A percentile compares a stretch with the other conserved stretches of the same genome.
phyloP scores from a whole-genome alignment of 192 early-diverging fungal genomes.

The Lobosporangium transversale region DNA sequence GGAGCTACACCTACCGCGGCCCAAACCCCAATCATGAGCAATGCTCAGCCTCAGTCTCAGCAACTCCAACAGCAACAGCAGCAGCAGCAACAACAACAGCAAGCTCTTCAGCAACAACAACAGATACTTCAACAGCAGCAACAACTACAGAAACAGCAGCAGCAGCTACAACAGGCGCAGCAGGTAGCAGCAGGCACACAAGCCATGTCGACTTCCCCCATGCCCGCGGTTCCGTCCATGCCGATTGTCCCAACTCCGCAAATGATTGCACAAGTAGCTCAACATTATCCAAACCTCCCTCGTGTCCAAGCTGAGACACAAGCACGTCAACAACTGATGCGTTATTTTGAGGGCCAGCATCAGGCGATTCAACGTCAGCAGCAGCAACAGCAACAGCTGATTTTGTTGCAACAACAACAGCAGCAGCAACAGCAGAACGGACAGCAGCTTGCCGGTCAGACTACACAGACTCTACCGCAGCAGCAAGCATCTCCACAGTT shows the following conservation, averaged over 20 bases:
- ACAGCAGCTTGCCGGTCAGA: slow-evolving; percentile 35
- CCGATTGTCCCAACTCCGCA: slow-evolving; percentile 38
- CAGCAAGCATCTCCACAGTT: slow-evolving; percentile 49
- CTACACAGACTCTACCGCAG: slow-evolving; percentile 14
- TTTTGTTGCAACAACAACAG: slow-evolving; percentile 18
- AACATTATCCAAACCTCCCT: slow-evolving; percentile 37
- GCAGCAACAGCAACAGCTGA: slow-evolving; percentile 22
- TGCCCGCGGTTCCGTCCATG: slow-evolving; percentile 24
- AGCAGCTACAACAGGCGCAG: slow-evolving; percentile 47
- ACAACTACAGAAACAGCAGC: slow-evolving; percentile 35
- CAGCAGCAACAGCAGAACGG: slow-evolving; percentile 23
- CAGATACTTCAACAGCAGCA: slow-evolving; percentile 16
- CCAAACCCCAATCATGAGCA: slow-evolving; percentile 44
- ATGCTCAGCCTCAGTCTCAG: slow-evolving; percentile 51
- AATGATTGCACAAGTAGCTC: slow-evolving; percentile 48
- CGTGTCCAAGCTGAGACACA: slow-evolving; percentile 42
- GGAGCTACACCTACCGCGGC: slow-evolving; percentile 21
- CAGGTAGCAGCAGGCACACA: slow-evolving; percentile 19
- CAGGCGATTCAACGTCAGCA: slow-evolving; percentile 25
- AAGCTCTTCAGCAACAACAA: slow-evolving; percentile 40
- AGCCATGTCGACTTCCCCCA: slow-evolving; percentile 22
- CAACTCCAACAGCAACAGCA: slow-evolving; percentile 46
- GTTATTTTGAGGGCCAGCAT: slow-evolving; percentile 55
- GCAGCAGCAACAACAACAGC: slow-evolving; percentile 30
- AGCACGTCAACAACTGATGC: slow-evolving; percentile 47